These are phyloP conservation scores for Mycena sanguinolenta DNA, from an alignment of 768 basidiomycete species.

Conservation along the genomic window DNA sequence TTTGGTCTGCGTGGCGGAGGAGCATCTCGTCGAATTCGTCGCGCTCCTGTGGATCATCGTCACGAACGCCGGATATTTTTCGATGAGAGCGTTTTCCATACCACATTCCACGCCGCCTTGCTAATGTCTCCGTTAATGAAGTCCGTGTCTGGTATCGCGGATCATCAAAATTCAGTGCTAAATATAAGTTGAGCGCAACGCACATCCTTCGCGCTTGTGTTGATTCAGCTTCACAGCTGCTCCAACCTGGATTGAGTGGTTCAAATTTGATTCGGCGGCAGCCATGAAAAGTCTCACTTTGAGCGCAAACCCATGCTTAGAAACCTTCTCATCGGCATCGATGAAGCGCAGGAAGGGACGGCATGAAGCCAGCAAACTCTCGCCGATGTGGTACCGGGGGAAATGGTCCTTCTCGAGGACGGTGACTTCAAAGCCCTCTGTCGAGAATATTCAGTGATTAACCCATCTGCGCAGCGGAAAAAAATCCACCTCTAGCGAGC, in stretches of 20 bases:
- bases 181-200: slow-evolving; percentile 33
- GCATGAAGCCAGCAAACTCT: slow-evolving; percentile 54
- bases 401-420: slow-evolving; percentile 45
- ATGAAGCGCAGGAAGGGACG: slow-evolving; percentile 52
- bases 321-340: slow-evolving; percentile 50
- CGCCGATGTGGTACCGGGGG: slow-evolving; percentile 55
- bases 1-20: slow-evolving; percentile 63
- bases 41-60: slow-evolving; percentile 55
- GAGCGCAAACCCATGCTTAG: slow-evolving; percentile 46
- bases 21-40: slow-evolving; percentile 71
- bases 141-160: slow-evolving; percentile 65
- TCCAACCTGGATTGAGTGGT: slow-evolving; percentile 46
- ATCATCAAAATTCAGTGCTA: not conserved
- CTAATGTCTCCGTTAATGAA: slow-evolving; percentile 63
- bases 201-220: slow-evolving; percentile 53
- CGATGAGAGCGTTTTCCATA: slow-evolving; percentile 45
- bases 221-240: slow-evolving; percentile 57
- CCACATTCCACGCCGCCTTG: slow-evolving; percentile 74
- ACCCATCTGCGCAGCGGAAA: not conserved
- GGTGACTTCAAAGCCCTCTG: slow-evolving; percentile 46
- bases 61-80: not conserved
- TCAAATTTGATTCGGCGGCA: not conserved
- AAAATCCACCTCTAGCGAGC: slow-evolving; percentile 20
- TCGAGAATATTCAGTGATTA: not conserved
- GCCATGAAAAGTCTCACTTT: slow-evolving; percentile 42